phyloP scores from a whole-genome alignment of 306 rosid species.

The Canavalia gladiata region DNA sequence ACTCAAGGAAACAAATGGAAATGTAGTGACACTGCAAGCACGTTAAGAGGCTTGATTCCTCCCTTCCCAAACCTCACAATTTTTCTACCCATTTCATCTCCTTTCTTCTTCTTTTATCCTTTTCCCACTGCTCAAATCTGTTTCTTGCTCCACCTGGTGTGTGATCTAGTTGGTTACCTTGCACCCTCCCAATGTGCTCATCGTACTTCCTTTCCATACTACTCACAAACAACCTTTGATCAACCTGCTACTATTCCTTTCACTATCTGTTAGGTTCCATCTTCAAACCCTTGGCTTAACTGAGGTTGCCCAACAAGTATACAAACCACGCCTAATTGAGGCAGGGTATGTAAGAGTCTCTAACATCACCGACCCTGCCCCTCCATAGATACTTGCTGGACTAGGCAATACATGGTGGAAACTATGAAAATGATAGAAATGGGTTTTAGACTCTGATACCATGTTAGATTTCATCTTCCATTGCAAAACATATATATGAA shows the following conservation, averaged over 20 bases:
- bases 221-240: neutral
- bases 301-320: neutral
- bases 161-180: neutral
- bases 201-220: neutral
- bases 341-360: neutral
- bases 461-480: neutral
- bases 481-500: neutral
- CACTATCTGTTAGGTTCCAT: neutral
- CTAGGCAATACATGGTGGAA: neutral
- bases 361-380: neutral
- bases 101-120: constrained; percentile 1
- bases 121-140: constrained; percentile 9
- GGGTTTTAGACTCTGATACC: neutral
- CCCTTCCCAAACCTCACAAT: constrained; percentile 6
- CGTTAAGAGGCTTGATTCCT: constrained; percentile 28
- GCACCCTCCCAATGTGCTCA: neutral
- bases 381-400: neutral
- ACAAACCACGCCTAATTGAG: neutral
- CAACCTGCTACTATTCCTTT: constrained; percentile 11
- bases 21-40: constrained; percentile 24
- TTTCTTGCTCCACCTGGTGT: neutral
- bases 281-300: neutral
- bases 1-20: constrained; percentile 27
- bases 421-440: neutral
- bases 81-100: neutral